These are phyloP conservation scores for Fraxinus floribunda DNA, from an alignment of 305 asterid species.

Conservation along the genomic window DNA sequence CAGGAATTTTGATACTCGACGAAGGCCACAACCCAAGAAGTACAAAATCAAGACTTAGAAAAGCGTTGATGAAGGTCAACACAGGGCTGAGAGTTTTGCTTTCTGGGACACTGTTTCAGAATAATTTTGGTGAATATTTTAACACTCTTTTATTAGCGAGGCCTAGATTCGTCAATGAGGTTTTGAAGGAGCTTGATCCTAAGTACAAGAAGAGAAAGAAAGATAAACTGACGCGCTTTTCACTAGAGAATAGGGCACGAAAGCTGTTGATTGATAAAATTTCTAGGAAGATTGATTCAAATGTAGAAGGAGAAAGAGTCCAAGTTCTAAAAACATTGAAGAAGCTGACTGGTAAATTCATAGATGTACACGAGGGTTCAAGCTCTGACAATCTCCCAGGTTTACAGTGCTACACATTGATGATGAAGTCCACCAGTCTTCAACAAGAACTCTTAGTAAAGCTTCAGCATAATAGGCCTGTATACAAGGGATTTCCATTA, in stretches of 20 bases:
- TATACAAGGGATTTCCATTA: conserved; percentile 81
- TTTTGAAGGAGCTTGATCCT: conserved; percentile 84
- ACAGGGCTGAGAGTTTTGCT: conserved; percentile 78
- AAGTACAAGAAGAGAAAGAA: conserved; percentile 68
- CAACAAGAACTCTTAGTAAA: conserved; percentile 68
- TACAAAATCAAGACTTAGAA: conserved; percentile 86
- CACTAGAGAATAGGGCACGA: conserved; percentile 78
- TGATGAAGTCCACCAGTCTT: conserved; percentile 85
- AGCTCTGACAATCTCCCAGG: conserved; percentile 80
- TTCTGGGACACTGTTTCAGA: conserved; percentile 92
- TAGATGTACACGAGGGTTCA: conserved; percentile 89
- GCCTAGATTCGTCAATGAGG: conserved; percentile 80
- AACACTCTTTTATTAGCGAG: conserved; percentile 84
- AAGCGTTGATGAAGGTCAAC: conserved; percentile 84
- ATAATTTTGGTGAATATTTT: conserved; percentile 94
- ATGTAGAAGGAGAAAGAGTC: conserved; percentile 55
- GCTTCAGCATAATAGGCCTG: conserved; percentile 78
- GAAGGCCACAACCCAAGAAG: conserved; percentile 99
- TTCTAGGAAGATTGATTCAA: conserved; percentile 72
- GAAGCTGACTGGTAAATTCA: conserved; percentile 74
- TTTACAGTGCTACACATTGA: conserved; percentile 80
- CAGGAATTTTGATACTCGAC: conserved; percentile 81
- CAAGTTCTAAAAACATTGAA: conserved; percentile 68
- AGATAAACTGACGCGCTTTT: conserved; percentile 52
- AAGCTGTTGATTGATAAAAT: conserved; percentile 78